Evolutionary conservation across 371 early-diverging fungal species (phyloP).

Genomic region (Mortierella sp.): DNA sequence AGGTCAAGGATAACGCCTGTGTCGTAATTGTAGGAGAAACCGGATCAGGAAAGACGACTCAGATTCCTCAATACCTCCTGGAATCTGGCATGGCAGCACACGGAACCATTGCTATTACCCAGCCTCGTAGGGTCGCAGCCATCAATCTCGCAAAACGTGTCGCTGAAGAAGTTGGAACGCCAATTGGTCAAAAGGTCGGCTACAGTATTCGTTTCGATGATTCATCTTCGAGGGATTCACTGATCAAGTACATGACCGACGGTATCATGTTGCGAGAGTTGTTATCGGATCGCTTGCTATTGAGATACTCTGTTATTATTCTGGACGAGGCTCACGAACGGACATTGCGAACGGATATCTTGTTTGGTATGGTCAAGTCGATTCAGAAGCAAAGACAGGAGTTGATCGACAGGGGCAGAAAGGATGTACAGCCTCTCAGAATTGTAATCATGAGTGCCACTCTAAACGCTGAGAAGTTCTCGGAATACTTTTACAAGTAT

Average conservation of each 20-base stretch:
- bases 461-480: constrained; percentile 92
- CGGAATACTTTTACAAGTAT: constrained; percentile 83
- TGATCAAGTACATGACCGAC: constrained; percentile 97
- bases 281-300: constrained; percentile 83
- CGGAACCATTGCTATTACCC: constrained; percentile 92
- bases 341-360: constrained; percentile 95
- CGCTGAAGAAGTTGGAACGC: constrained; percentile 87
- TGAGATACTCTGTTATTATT: constrained; percentile 88
- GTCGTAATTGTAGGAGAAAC: constrained; percentile 77
- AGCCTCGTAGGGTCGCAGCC: constrained; percentile 99
- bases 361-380: constrained; percentile 94
- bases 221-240: constrained; percentile 82
- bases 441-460: constrained; percentile 99
- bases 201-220: constrained; percentile 98
- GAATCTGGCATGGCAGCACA: constrained; percentile 77
- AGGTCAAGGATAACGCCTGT: constrained; percentile 65
- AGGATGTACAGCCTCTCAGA: constrained; percentile 72
- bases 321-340: constrained; percentile 99
- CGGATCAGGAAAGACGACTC: constrained; percentile 76
- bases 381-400: constrained; percentile 78
- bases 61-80: constrained; percentile 92
- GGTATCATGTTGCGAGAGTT: constrained; percentile 98
- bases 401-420: constrained; percentile 58
- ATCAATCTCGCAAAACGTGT: constrained; percentile 95
- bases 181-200: constrained; percentile 86